Evolutionary conservation across 345 rosid genomes (phyloP), one percentile per base, ranked within the genome.

Genomic region (Hibiscus syriacus): DNA sequence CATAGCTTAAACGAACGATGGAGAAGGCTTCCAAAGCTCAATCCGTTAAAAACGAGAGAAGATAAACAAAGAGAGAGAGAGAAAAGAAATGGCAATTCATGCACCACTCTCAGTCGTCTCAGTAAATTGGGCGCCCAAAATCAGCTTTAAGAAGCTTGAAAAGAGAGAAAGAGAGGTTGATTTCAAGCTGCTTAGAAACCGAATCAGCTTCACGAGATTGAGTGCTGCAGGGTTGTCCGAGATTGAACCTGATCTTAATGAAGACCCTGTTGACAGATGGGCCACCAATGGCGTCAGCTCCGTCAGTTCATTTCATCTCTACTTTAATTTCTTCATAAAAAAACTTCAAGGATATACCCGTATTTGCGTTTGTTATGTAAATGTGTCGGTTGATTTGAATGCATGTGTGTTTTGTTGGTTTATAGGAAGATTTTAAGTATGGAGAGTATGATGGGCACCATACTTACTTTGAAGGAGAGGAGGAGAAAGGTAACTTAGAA

Each of bases 181-280:
- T 46, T 57, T 73, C 48, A 66, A 55, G 10, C 50, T 70, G 64
- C 70, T 45, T 72, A 43, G 61, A 57, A 75, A 53, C 9, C 74
- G 79, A 48, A 36, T 56, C 63, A 69, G 67, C 25, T 64, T 77
- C 32, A 66, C 77, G 13, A 79, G 80, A 61, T 22, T 81, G 68
- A 76, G 82, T 34, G 86, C 87, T 23, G 85, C 86, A 0, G 96
- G 92, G 38, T 69, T 92, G 67, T 57, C 89, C 1, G 78, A 84
- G 76, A 82, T 87, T 36, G 97, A 92, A 70, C 97, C 94, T 19
- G 98, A 92, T 55, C 92, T 92, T 65, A 84, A 87, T 5, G 98
- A 92, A 76, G 96, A 92, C 52, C 94, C 96, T 0, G 62, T 61
- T n/a, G n/a, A n/a, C n/a, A n/a, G n/a, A n/a, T n/a, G n/a, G n/a